A percentile compares a stretch with the other conserved stretches of the same genome.
Conservation (phyloP, 2,329 filamentous ascomycete species). For the Aulographum hederae region DNA sequence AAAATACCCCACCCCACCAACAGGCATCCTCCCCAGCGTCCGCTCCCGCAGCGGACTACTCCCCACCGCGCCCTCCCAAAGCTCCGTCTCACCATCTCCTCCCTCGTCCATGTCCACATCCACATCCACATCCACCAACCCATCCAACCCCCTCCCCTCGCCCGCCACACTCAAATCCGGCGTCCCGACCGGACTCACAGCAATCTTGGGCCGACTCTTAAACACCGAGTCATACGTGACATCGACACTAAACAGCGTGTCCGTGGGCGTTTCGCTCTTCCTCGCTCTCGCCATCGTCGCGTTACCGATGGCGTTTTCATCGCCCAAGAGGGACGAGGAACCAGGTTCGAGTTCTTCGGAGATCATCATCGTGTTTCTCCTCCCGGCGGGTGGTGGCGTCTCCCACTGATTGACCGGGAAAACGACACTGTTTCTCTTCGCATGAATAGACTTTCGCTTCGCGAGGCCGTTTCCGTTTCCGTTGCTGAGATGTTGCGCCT, state of each 20-base stretch:
- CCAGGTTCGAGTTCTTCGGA: background rate
- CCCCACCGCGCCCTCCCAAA: slow-evolving; percentile 29
- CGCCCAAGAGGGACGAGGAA: background rate
- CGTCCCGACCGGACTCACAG: slow-evolving; percentile 44
- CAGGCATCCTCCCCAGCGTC: slow-evolving; percentile 73
- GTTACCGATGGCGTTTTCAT: slow-evolving; percentile 3
- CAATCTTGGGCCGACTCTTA: slow-evolving; percentile 64
- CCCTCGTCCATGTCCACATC: slow-evolving; percentile 58
- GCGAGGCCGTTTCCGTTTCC: background rate
- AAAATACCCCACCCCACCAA: slow-evolving; percentile 50
- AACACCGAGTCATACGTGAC: slow-evolving; percentile 70
- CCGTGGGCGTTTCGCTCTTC: slow-evolving; percentile 34
- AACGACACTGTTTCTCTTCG: slow-evolving; percentile 11
- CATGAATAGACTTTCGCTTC: background rate
- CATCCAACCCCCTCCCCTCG: background rate
- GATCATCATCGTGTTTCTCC: slow-evolving; percentile 14
- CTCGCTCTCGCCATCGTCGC: slow-evolving; percentile 5
- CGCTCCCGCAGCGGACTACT: slow-evolving; percentile 22
- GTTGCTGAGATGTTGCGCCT: background rate
- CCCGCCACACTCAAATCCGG: background rate
- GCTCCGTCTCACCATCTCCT: slow-evolving; percentile 28
- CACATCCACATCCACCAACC: slow-evolving; percentile 65
- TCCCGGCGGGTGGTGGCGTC: too few relatives aligned
- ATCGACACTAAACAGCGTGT: slow-evolving; percentile 53
- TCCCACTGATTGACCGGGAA: slow-evolving; percentile 40